Conservation (phyloP, 768 basidiomycete genomes). For the Boletales sp. region DNA sequence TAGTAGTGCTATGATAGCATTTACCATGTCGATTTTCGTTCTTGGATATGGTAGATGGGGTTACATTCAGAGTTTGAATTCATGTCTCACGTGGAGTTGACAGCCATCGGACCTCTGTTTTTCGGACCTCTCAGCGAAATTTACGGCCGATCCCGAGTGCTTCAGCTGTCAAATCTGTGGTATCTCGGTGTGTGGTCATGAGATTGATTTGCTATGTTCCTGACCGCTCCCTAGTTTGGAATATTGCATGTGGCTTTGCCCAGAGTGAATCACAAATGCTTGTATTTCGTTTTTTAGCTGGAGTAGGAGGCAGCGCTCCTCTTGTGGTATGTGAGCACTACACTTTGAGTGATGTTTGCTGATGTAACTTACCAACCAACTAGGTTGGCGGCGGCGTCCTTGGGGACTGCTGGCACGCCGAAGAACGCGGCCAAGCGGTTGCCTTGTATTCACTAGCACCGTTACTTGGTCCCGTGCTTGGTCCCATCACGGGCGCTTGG, state of each 20-base stretch:
- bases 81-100: neutral
- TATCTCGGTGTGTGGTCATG: constrained; percentile 47
- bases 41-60: constrained; percentile 52
- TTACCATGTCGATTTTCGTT: constrained; percentile 59
- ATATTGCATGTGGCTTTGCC: constrained; percentile 61
- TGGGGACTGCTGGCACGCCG: constrained; percentile 55
- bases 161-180: constrained; percentile 64
- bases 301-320: constrained; percentile 72
- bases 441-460: constrained; percentile 65
- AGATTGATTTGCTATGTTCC: neutral
- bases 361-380: neutral
- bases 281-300: constrained; percentile 65
- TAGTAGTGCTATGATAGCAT: constrained; percentile 43
- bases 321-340: constrained; percentile 36
- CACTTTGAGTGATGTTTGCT: too few relatives aligned
- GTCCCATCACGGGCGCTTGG: constrained; percentile 63
- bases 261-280: constrained; percentile 55
- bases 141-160: constrained; percentile 58
- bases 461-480: constrained; percentile 60
- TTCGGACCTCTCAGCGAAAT: constrained; percentile 68
- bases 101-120: constrained; percentile 33
- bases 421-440: constrained; percentile 62
- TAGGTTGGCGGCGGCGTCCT: constrained; percentile 66
- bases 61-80: neutral
- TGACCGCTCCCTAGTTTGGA: constrained; percentile 44